These are phyloP conservation scores for Bryum argenteum DNA, from an alignment of 225 moss, liverwort and hornwort genomes.

Conservation along the genomic window DNA sequence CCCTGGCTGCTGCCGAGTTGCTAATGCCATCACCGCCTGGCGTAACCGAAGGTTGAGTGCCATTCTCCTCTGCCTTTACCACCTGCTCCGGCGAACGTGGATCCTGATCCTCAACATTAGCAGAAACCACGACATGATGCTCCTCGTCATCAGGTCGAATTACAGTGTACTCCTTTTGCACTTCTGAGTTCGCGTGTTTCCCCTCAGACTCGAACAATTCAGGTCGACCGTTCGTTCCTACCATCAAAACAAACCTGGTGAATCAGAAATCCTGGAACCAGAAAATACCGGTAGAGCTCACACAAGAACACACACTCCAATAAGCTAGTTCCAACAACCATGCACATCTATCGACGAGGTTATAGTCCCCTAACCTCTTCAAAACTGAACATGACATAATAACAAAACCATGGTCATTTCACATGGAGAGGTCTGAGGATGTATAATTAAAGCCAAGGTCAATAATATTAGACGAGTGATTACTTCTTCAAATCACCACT, in stretches of 20 bases:
- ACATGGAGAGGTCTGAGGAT: neutral
- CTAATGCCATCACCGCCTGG: slow-evolving; percentile 21
- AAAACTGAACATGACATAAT: too few relatives aligned
- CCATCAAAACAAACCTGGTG: slow-evolving; percentile 28
- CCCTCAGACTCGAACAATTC: slow-evolving; percentile 32
- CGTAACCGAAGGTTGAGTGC: slow-evolving; percentile 24
- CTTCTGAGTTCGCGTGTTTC: slow-evolving; percentile 9
- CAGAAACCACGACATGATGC: slow-evolving; percentile 32
- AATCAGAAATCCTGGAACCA: slow-evolving; percentile 18
- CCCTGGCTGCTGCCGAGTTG: slow-evolving; percentile 35
- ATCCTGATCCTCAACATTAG: slow-evolving; percentile 15
- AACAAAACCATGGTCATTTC: too few relatives aligned
- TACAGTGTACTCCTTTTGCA: slow-evolving; percentile 14
- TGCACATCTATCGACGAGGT: too few relatives aligned
- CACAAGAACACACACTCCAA: neutral
- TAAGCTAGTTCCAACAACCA: too few relatives aligned
- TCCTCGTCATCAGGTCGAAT: slow-evolving; percentile 26
- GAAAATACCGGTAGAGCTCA: neutral
- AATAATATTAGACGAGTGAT: neutral
- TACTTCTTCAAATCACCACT: neutral
- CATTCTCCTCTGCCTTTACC: slow-evolving; percentile 46
- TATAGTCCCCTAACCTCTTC: too few relatives aligned
- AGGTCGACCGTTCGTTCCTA: slow-evolving; percentile 26
- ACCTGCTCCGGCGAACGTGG: slow-evolving; percentile 24
- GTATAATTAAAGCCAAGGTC: neutral